Base-by-base conservation (phyloP, 163 green algal species). In the Volvox carteri region DNA sequence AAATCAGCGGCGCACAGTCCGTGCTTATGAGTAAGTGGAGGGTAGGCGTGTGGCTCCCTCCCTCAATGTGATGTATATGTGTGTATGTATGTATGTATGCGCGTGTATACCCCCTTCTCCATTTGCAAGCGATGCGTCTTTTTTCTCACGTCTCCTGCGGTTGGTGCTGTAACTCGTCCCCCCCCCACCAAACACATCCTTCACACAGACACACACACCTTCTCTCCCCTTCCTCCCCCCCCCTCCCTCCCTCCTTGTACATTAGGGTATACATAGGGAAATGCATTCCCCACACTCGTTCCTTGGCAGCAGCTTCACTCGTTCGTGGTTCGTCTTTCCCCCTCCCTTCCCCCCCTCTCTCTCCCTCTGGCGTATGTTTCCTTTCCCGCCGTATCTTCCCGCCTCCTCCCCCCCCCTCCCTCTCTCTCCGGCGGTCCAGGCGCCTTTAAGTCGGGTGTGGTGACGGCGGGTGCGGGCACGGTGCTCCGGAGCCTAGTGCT, bases 401-500 rank as follows among this genome's bases (percentile, higher is more conserved):
- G n/a, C n/a, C n/a, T n/a, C n/a, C n/a, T n/a, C n/a, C 18, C 14
- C 44, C 41, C 23, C 50, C 78, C 23, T 30, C 19, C 41, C 54
- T n/a, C 35, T 25, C 56, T 42, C 56, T 37, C 78, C 12, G 39
- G 25, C 16, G 11, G 30, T 74, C 28, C 90, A 94, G 90, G 91
- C 81, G 89, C 84, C 54, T 92, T 93, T 42, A 93, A 97, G 88
- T 94, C 95, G 35, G 89, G 87, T n/a, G 92, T 88, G 21, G 89
- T 93, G 65, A 86, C 95, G 41, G 81, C 81, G 33, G 93, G 95
- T 33, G 97, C 97, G 4, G 86, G 91, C 0, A 94, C 96, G 44
- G 97, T 99, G 73, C 93, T 99, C 83, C 83, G 86, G 16, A 96
- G 91, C 16, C 92, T 99, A 37, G 94, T 92, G 44, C 78, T 68